Evolutionary conservation across 2,329 filamentous ascomycete genomes (phyloP), one percentile per base, ranked within the genome.

Genomic region (Verticillium dahliae): DNA sequence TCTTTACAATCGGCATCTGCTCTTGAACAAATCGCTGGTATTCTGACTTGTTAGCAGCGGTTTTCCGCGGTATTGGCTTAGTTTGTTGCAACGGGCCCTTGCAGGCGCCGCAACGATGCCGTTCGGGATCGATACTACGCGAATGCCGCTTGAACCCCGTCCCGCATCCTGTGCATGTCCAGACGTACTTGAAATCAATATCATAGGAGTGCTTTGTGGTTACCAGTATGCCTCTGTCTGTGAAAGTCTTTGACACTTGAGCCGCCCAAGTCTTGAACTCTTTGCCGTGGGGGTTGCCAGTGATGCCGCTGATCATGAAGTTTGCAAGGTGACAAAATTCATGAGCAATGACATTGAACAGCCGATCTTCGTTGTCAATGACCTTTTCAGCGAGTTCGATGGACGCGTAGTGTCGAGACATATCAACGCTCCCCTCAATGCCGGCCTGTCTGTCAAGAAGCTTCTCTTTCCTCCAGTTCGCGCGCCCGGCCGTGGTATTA

Each of bases 251-350:
- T 1, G 77, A 84, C 74, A 78, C 85, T 73, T 79, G 84, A 58
- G 72, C 69, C 4, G 80, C 88, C 87, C 92, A 97, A 1, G 75
- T 71, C 73, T 96, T 93, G 81, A 97, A 97, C 68, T 91, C 89
- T 13, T 84, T 82, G 27, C 93, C 93, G 71, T 97, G 93, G 0
- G 92, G 91, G 64, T 90, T 88, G 61, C 86, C 87, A 54, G 85
- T 88, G 39, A 93, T 79, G 39, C 88, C 86, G 57, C 83, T 88
- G 65, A 98, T 80, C 86, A 98, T 96, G 74, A 94, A 97, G 69
- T 92, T 96, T 54, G 91, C 89, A 1, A 98, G 78, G 71, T 99
- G 95, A 73, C 95, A 98, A 78, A 95, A 98, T 69, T 99, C 95
- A 73, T 99, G 95, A 0, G 94, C 92, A n/a, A 98, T 77, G 0